Conservation (phyloP, 495 filamentous ascomycete genomes). For the Penicillium diatomitis region DNA sequence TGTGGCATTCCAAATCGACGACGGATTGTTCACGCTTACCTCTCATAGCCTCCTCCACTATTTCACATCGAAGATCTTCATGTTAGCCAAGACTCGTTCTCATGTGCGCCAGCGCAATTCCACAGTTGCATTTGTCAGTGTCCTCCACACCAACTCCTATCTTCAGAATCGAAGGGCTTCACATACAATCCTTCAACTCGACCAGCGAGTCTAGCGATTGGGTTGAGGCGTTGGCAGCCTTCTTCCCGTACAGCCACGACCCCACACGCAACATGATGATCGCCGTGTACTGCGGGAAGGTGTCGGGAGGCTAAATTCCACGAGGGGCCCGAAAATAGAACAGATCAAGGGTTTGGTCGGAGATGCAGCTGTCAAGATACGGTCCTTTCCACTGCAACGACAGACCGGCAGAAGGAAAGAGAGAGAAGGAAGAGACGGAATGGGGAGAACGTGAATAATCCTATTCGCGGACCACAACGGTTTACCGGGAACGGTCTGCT, state of each 20-base stretch:
- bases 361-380: neutral
- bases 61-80: conserved; percentile 1
- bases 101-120: conserved; percentile 1
- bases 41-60: conserved; percentile 57
- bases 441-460: conserved; percentile 24
- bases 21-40: conserved; percentile 24
- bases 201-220: conserved; percentile 50
- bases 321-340: neutral
- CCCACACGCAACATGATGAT: conserved; percentile 36
- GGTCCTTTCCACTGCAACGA: neutral
- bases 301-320: neutral
- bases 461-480: conserved; percentile 14
- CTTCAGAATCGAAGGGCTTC: neutral
- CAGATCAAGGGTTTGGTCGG: neutral
- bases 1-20: too few species aligned
- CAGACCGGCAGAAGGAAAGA: neutral
- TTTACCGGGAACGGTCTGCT: conserved; percentile 16
- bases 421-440: conserved; percentile 17
- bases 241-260: conserved; percentile 50
- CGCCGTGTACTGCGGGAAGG: neutral
- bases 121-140: neutral
- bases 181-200: conserved; percentile 53
- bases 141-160: neutral
- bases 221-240: conserved; percentile 40
- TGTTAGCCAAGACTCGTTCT: conserved; percentile 7